These are phyloP conservation scores for Podila clonocystis DNA, from an alignment of 192 early-diverging fungal species.

Conservation along the genomic window DNA sequence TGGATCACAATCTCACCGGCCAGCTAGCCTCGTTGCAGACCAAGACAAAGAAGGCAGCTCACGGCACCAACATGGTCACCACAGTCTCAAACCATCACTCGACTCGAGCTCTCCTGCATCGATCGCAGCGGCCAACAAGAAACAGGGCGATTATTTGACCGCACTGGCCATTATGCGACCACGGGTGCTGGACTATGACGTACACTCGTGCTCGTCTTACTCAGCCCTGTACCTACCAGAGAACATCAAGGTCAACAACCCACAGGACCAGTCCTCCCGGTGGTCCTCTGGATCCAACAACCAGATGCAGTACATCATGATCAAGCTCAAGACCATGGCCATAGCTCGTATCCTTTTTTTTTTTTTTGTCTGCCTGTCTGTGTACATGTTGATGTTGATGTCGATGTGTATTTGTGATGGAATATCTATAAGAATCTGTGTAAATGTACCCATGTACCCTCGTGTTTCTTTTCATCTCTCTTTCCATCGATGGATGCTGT, in stretches of 20 bases:
- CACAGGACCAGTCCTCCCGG: conserved; percentile 88
- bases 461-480: no score
- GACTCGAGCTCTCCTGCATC: not conserved
- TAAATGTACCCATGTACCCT: no score
- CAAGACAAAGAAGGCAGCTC: not conserved
- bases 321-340: conserved; percentile 86
- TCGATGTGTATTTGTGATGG: no score
- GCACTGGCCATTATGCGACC: conserved; percentile 50
- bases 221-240: conserved; percentile 86
- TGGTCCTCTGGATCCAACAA: conserved; percentile 91
- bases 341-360: conserved; percentile 77
- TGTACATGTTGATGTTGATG: no score
- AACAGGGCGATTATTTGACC: conserved; percentile 45
- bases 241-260: conserved; percentile 84
- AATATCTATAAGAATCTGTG: no score
- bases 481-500: no score
- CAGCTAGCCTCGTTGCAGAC: not conserved
- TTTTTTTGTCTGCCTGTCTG: not conserved
- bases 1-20: conserved; percentile 10
- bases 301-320: conserved; percentile 91
- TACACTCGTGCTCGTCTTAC: conserved; percentile 84
- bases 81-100: not conserved
- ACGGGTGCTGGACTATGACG: conserved; percentile 61
- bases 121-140: conserved; percentile 7
- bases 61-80: not conserved